Evolutionary conservation across 106 monocot species (phyloP), one percentile per base, ranked within the genome.

Genomic region (Dioscorea dumetorum): DNA sequence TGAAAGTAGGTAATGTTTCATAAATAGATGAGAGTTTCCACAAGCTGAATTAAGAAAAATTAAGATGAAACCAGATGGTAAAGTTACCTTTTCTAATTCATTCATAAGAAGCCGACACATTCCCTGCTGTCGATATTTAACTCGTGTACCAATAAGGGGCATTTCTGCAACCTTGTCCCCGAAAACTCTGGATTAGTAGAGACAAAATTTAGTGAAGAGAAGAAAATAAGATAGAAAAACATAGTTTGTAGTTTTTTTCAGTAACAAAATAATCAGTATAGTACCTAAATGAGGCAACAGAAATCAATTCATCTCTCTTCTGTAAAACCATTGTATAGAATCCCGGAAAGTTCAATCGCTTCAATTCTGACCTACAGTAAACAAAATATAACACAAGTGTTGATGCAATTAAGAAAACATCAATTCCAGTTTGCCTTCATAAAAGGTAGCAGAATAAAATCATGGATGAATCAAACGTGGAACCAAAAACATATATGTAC

Each of bases 291-390:
- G 83, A 72, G 14, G 93, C 88, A 16, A 80, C 83, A 59, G 80
- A 71, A 58, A 93, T 67, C 23, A 93, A 17, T 74, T 86, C 93
- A 70, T 86, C 89, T 57, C 64, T 84, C 51, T 62, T 84, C 67
- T 89, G 81, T 41, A 93, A 63, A 68, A 89, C 51, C 59, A 93
- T 84, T 33, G 89, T 84, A 67, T 93, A 93, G 50, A 89, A 93
- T 63, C 93, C 93, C 79, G 83, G 77, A 73, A 86, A 93, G 58
- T 93, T 77, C 17, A 93, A 50, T 21, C 93, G 56, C 9, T 73
- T 86, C 41, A 93, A 81, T 51, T 88, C 81, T 59, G 89, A 93
- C 61, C 91, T 91, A 67, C 74, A 74, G 73, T 4, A 67, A 1
- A 48, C 17, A 19, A n/a, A 64, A 64, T 4, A 11, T 41, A 41